Percentiles rank a stretch among this genome's conserved stretches.
Evolutionary conservation across 1,139 yeast genomes (phyloP).

Genomic region (Blastobotrys illinoisensis): DNA sequence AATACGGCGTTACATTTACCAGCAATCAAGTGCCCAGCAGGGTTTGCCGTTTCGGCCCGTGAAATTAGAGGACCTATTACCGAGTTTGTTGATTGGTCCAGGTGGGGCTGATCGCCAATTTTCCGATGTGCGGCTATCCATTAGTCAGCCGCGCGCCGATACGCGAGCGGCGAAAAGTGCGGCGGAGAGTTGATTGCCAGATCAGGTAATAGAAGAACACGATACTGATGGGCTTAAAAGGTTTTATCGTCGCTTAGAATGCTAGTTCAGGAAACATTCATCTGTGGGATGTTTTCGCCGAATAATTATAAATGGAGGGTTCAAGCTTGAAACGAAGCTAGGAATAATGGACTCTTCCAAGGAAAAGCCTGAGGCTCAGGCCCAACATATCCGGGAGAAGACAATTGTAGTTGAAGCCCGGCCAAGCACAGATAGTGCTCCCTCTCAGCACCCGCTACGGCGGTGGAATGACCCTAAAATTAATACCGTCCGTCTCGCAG

Average conservation of each 20-base stretch:
- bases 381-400: background rate
- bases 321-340: too few species aligned
- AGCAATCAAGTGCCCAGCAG: too few species aligned
- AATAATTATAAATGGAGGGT: background rate
- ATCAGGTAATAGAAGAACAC: background rate
- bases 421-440: background rate
- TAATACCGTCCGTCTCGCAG: constrained; percentile 25
- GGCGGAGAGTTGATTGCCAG: background rate
- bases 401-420: background rate
- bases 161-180: too few species aligned
- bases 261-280: background rate
- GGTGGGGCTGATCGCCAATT: too few species aligned
- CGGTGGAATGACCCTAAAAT: constrained; percentile 14
- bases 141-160: too few species aligned
- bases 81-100: too few species aligned
- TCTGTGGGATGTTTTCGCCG: background rate
- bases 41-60: too few species aligned
- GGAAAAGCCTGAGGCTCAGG: too few species aligned
- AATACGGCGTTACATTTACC: too few species aligned
- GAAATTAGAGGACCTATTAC: too few species aligned
- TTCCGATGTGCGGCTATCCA: too few species aligned
- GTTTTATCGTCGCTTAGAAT: background rate
- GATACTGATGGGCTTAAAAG: background rate
- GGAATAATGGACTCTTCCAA: too few species aligned
- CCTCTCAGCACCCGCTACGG: background rate